These are phyloP conservation scores for Pyronema domesticum DNA, from an alignment of 495 filamentous ascomycete species.

Conservation along the genomic window DNA sequence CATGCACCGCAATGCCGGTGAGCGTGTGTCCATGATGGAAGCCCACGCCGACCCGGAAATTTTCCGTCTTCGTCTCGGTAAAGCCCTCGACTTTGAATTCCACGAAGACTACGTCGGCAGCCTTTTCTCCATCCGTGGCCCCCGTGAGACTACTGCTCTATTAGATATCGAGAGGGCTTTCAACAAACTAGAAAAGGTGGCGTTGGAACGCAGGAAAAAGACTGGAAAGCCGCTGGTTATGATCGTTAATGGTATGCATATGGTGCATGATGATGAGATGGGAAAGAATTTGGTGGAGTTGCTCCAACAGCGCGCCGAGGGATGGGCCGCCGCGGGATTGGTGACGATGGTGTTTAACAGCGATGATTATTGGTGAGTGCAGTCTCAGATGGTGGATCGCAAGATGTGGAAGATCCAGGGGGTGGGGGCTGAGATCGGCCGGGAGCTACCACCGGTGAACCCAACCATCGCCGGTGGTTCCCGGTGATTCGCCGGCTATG, in stretches of 20 bases:
- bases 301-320: constrained; percentile 85
- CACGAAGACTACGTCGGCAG: constrained; percentile 80
- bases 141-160: constrained; percentile 73
- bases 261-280: constrained; percentile 77
- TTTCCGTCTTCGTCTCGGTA: constrained; percentile 78
- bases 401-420: too few species aligned
- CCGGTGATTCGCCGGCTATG: too few species aligned
- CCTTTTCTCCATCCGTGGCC: constrained; percentile 84
- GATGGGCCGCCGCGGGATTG: constrained; percentile 80
- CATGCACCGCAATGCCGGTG: constrained; percentile 77
- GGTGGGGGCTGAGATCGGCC: too few species aligned
- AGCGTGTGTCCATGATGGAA: constrained; percentile 81
- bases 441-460: too few species aligned
- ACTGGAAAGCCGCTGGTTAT: constrained; percentile 56
- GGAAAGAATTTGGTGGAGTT: constrained; percentile 83
- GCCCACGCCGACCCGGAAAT: constrained; percentile 90
- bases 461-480: too few species aligned
- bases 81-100: constrained; percentile 87
- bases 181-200: constrained; percentile 95
- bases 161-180: constrained; percentile 90
- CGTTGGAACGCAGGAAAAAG: constrained; percentile 42
- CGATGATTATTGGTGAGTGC: constrained; percentile 69
- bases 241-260: constrained; percentile 80
- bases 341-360: constrained; percentile 82
- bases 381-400: background rate